A percentile compares a stretch with the other conserved stretches of the same genome.
phyloP scores from a whole-genome alignment of 768 basidiomycete genomes.

The Mycena vitilis region DNA sequence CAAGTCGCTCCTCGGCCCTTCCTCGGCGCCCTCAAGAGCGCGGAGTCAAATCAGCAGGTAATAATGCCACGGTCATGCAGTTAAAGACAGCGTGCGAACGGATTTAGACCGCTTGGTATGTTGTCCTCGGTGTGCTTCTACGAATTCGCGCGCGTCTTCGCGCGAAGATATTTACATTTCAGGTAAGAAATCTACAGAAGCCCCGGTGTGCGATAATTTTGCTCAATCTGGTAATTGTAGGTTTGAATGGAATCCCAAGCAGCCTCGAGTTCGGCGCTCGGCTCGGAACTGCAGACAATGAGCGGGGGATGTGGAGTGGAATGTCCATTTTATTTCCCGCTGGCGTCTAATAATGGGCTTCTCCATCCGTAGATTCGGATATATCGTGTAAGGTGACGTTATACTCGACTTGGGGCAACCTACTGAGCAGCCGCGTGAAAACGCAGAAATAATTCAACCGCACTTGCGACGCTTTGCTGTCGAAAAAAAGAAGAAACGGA shows the following conservation, averaged over 20 bases:
- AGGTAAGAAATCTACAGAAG: background rate
- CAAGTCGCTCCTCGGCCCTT: background rate
- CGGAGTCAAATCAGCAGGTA: background rate
- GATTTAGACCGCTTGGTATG: conserved; percentile 6
- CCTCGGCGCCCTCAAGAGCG: background rate
- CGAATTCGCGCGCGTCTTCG: conserved; percentile 11
- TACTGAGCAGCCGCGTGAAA: background rate
- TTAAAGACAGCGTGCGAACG: conserved; percentile 23
- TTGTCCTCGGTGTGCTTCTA: conserved; percentile 5
- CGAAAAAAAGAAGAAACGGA: background rate
- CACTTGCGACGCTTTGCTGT: background rate
- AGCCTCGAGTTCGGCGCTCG: background rate
- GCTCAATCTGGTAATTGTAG: background rate
- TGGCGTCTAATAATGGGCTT: background rate
- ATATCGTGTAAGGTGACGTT: conserved; percentile 2
- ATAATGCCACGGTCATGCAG: background rate
- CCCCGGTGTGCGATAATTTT: background rate
- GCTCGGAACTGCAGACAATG: background rate
- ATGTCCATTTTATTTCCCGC: no score
- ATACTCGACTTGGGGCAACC: background rate
- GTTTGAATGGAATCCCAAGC: background rate
- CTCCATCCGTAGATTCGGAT: background rate
- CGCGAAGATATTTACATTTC: conserved; percentile 9
- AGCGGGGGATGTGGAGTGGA: background rate
- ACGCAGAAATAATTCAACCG: background rate